Percentiles rank a stretch among this genome's conserved stretches.
Evolutionary conservation across 1,284 basidiomycete species (phyloP).

Genomic region (Trichosporon inkin): DNA sequence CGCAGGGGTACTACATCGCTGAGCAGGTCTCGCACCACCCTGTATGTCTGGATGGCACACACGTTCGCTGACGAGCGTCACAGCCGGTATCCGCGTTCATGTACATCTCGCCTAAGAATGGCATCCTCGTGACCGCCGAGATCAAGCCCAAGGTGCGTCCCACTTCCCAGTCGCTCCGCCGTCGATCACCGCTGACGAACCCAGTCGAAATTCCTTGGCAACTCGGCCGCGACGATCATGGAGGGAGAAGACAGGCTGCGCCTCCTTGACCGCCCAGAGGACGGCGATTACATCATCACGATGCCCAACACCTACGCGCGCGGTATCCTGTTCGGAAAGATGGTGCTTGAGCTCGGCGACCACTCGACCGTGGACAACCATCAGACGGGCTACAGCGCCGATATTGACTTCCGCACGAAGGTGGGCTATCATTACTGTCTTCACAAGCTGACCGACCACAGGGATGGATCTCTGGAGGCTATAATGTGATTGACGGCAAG

Average conservation of each 20-base stretch:
- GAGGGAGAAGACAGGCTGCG: slow-evolving; percentile 89
- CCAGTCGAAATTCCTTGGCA: slow-evolving; percentile 85
- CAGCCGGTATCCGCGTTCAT: slow-evolving; percentile 89
- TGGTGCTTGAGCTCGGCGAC: slow-evolving; percentile 96
- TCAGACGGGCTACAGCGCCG: slow-evolving; percentile 67
- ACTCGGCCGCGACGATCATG: slow-evolving; percentile 91
- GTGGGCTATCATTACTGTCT: slow-evolving; percentile 34
- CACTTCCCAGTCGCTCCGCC: background rate
- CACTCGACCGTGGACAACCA: slow-evolving; percentile 80
- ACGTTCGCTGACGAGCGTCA: background rate
- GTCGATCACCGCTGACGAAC: background rate
- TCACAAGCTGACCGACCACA: slow-evolving; percentile 36
- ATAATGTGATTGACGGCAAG: slow-evolving; percentile 83
- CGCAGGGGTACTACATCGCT: slow-evolving; percentile 91
- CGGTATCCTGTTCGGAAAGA: slow-evolving; percentile 95
- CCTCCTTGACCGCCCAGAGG: slow-evolving; percentile 72
- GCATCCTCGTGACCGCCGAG: slow-evolving; percentile 76
- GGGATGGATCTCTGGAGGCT: slow-evolving; percentile 96
- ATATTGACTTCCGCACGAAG: slow-evolving; percentile 98
- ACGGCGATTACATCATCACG: slow-evolving; percentile 59
- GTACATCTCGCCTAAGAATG: slow-evolving; percentile 90
- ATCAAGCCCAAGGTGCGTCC: slow-evolving; percentile 69
- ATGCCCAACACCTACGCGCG: slow-evolving; percentile 98
- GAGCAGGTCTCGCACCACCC: slow-evolving; percentile 68
- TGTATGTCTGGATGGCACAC: slow-evolving; percentile 26